Base-by-base conservation (phyloP, 495 filamentous ascomycete genomes). In the Bryoglossum gracile region DNA sequence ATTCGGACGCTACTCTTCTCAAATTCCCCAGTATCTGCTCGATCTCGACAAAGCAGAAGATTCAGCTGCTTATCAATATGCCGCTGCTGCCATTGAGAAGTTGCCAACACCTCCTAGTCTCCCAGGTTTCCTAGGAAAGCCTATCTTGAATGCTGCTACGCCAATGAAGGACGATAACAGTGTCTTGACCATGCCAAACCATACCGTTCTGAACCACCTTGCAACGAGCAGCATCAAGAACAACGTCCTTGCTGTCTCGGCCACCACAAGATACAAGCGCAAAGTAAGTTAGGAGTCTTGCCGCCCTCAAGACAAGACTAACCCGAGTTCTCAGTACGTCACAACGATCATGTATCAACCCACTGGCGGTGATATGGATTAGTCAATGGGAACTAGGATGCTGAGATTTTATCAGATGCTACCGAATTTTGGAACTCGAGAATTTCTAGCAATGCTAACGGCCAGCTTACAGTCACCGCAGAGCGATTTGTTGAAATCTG, bases 181-280 rank as follows among this genome's bases (percentile, higher is more conserved):
- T 68, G 94, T 98, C 35, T 67, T 98, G 32, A 89, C 82, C 43
- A 89, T 95, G 71, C 92, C 92, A 11, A 98, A 97, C 57, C 92
- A 98, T 55, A 95, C 92, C 2, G 88, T 98, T 21, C 68, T 98
- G 55, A 98, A 98, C 55, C 92, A 98, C 64, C 70, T 98, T 38
- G 91, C 91, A n/a, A 98, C 92, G 3, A 95, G 89, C 71, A 95
- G 89, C 65, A 98, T 98, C 65, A 96, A 95, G 67, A 86, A 94
- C 50, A 85, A 87, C 46, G 86, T 97, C 22, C 74, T 98, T 50
- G 92, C 94, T n/a, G 92, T 94, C 3, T 95, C 89, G 61, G 92
- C 88, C 14, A 98, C 92, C 13, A 98, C 94, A 16, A 77, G 92
- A 68, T 97, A 97, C 65, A 91, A 88, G 72, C 83, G 82, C 63